Evolutionary conservation across 2,329 filamentous ascomycete genomes (phyloP).

Genomic region (Chrysosporium queenslandicum): DNA sequence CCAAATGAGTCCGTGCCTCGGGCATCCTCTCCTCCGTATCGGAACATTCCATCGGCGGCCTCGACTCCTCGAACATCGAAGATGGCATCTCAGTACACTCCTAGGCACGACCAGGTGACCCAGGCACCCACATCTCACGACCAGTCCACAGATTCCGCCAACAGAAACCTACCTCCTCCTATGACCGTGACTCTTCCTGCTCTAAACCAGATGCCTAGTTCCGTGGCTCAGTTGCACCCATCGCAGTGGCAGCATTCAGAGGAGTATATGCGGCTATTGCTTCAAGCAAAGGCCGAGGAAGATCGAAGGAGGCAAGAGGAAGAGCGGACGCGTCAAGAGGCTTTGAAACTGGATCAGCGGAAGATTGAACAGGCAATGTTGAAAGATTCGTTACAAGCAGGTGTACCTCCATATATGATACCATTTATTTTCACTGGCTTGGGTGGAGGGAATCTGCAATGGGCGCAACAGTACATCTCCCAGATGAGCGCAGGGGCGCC

Average conservation of each 20-base stretch:
- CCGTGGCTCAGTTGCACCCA: constrained; percentile 41
- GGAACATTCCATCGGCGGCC: constrained; percentile 26
- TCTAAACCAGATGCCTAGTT: constrained; percentile 39
- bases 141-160: constrained; percentile 16
- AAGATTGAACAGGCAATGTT: constrained; percentile 65
- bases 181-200: constrained; percentile 52
- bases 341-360: constrained; percentile 59
- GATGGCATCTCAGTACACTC: constrained; percentile 3
- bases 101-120: constrained; percentile 2
- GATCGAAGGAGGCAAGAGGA: constrained; percentile 63
- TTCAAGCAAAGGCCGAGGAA: constrained; percentile 61
- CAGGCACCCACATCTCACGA: constrained; percentile 18
- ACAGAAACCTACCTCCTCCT: constrained; percentile 53
- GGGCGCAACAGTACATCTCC: constrained; percentile 56
- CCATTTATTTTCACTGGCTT: constrained; percentile 66
- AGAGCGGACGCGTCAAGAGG: constrained; percentile 55
- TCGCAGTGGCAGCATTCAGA: constrained; percentile 58
- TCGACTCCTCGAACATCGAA: constrained; percentile 21
- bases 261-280: constrained; percentile 62
- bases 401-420: constrained; percentile 63
- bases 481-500: constrained; percentile 20
- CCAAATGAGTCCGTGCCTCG: constrained; percentile 41
- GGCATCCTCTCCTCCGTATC: constrained; percentile 29
- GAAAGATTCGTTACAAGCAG: constrained; percentile 55
- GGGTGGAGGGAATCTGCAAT: constrained; percentile 55